These are phyloP conservation scores for Podospora pseudoanserina DNA, from an alignment of 495 filamentous ascomycete species.

Conservation along the genomic window DNA sequence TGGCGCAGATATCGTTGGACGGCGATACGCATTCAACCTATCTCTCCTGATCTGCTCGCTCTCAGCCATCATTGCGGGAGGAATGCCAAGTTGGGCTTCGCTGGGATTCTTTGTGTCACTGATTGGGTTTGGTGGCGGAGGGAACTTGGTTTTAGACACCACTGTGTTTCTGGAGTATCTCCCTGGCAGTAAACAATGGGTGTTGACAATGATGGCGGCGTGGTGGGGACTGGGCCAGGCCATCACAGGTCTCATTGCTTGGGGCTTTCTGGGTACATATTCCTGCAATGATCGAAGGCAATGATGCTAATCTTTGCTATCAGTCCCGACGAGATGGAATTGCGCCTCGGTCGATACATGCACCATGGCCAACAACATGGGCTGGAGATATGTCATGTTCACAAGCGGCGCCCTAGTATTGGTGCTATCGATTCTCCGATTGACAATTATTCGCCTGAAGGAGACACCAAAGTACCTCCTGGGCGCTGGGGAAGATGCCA, in stretches of 20 bases:
- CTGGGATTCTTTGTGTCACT: constrained; percentile 64
- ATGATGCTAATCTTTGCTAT: neutral
- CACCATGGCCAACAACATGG: constrained; percentile 63
- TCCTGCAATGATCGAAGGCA: neutral
- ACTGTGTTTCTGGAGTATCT: constrained; percentile 78
- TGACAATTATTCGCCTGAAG: constrained; percentile 63
- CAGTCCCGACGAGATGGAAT: constrained; percentile 46
- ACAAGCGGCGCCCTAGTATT: constrained; percentile 64
- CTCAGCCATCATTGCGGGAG: constrained; percentile 65
- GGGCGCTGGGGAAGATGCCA: constrained; percentile 57
- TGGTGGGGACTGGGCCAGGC: constrained; percentile 78
- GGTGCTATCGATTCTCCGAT: constrained; percentile 58
- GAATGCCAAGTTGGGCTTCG: constrained; percentile 64
- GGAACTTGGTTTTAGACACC: constrained; percentile 67
- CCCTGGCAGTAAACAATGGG: constrained; percentile 70
- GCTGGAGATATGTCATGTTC: constrained; percentile 76
- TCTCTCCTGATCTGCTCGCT: constrained; percentile 62
- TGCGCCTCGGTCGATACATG: constrained; percentile 58
- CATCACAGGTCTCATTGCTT: constrained; percentile 68
- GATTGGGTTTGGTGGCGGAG: constrained; percentile 70
- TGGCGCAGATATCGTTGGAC: constrained; percentile 67
- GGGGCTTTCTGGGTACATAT: constrained; percentile 64
- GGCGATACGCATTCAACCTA: constrained; percentile 73
- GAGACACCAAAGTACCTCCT: constrained; percentile 75
- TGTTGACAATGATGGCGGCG: constrained; percentile 68